These are phyloP conservation scores for Xanthoparmelia taractica DNA, from an alignment of 495 filamentous ascomycete species.

Conservation along the genomic window DNA sequence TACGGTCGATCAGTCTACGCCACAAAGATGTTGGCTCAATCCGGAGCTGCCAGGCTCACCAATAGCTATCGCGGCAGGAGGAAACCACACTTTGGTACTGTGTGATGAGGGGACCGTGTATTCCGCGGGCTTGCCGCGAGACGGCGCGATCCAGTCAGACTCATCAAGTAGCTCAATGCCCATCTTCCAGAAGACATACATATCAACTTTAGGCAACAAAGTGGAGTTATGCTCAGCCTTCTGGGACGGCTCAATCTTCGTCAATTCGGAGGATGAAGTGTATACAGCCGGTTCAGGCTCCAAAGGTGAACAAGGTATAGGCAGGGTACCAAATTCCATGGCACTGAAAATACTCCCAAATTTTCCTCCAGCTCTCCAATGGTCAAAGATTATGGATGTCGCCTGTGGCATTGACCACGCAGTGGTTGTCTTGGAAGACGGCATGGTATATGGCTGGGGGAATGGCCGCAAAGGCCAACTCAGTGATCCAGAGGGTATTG, in stretches of 20 bases:
- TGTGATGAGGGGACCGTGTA: constrained; percentile 50
- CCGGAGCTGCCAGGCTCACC: constrained; percentile 17
- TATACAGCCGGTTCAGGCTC: constrained; percentile 55
- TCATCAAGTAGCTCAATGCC: neutral
- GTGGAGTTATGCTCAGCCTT: constrained; percentile 52
- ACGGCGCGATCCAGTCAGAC: constrained; percentile 34
- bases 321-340: constrained; percentile 27
- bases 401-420: constrained; percentile 70
- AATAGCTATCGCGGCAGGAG: constrained; percentile 57
- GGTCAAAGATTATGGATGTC: constrained; percentile 43
- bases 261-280: constrained; percentile 41
- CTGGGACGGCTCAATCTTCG: constrained; percentile 65
- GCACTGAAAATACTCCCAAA: constrained; percentile 37
- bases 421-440: constrained; percentile 63
- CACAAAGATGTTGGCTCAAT: constrained; percentile 44
- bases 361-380: constrained; percentile 50
- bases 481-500: constrained; percentile 43
- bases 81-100: constrained; percentile 79
- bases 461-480: constrained; percentile 77
- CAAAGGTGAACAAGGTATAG: constrained; percentile 68
- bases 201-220: constrained; percentile 14
- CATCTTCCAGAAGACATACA: constrained; percentile 20
- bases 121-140: constrained; percentile 52
- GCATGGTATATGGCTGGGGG: constrained; percentile 83
- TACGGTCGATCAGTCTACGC: constrained; percentile 61